phyloP scores from a whole-genome alignment of 169 alveolate genomes.

The Eimeria mitis region DNA sequence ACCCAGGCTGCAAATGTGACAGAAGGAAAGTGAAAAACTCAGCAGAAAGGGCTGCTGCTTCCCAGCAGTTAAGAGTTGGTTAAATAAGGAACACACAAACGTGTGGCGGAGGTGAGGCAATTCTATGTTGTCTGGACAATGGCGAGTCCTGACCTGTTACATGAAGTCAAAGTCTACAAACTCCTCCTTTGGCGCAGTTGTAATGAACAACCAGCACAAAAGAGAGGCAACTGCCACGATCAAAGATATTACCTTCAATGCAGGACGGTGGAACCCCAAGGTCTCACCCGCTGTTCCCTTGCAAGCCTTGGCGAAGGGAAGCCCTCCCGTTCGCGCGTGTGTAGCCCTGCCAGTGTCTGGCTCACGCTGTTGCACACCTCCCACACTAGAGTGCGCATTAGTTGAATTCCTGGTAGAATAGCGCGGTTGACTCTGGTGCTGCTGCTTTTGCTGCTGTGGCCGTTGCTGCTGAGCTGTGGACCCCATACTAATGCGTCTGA shows the following conservation, averaged over 20 bases:
- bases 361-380: neutral
- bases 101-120: neutral
- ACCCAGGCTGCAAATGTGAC: neutral
- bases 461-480: neutral
- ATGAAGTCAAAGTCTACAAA: conserved; percentile 68
- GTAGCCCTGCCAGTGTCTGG: neutral
- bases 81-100: neutral
- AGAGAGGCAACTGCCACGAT: neutral
- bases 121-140: neutral
- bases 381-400: conserved; percentile 23
- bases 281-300: neutral
- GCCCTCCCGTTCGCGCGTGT: neutral
- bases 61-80: conserved; percentile 10
- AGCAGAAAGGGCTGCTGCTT: conserved; percentile 19
- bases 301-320: neutral
- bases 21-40: neutral
- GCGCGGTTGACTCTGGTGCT: neutral
- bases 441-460: neutral
- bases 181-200: conserved; percentile 51
- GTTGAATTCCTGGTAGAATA: neutral
- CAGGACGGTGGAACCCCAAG: neutral
- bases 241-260: conserved; percentile 12
- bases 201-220: conserved; percentile 40
- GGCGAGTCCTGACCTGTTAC: conserved; percentile 29
- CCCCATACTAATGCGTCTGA: neutral